Evolutionary conservation across 768 basidiomycete genomes (phyloP).

Genomic region (Postia placenta): DNA sequence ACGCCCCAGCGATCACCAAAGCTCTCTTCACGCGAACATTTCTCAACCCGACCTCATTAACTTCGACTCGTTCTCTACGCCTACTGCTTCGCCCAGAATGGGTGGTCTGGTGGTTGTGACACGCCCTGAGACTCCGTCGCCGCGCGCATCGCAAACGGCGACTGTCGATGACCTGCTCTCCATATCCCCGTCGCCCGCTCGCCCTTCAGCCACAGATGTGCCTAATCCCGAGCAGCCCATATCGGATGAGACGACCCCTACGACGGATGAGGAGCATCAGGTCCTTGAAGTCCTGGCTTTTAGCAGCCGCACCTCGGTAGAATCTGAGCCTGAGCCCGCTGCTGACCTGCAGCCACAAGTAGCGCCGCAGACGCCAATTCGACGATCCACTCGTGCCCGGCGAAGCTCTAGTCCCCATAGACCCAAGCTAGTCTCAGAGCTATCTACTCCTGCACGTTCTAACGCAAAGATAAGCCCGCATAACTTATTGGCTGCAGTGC

Average conservation of each 20-base stretch:
- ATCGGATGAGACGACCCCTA: neutral
- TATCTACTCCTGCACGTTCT: neutral
- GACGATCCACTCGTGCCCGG: slow-evolving; percentile 14
- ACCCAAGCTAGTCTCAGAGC: neutral
- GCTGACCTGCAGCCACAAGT: neutral
- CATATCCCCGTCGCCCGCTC: slow-evolving; percentile 10
- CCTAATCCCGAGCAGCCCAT: neutral
- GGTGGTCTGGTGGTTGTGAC: slow-evolving; percentile 4
- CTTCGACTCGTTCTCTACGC: slow-evolving; percentile 36
- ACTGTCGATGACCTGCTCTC: slow-evolving; percentile 21
- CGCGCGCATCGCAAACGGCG: neutral
- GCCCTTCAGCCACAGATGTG: neutral
- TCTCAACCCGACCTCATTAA: slow-evolving; percentile 30
- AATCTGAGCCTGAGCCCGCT: neutral
- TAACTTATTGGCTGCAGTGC: too few relatives aligned
- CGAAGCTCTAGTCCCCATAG: slow-evolving; percentile 4
- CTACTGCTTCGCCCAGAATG: slow-evolving; percentile 10
- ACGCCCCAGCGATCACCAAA: slow-evolving; percentile 1
- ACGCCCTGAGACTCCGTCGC: neutral
- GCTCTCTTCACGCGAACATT: too few relatives aligned
- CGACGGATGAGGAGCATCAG: slow-evolving; percentile 10
- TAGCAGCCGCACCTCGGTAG: neutral
- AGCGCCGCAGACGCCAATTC: slow-evolving; percentile 8
- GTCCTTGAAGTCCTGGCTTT: slow-evolving; percentile 5
- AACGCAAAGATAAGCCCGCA: neutral